Conservation (phyloP, 2,329 filamentous ascomycete species). For the Ramichloridium luteum region DNA sequence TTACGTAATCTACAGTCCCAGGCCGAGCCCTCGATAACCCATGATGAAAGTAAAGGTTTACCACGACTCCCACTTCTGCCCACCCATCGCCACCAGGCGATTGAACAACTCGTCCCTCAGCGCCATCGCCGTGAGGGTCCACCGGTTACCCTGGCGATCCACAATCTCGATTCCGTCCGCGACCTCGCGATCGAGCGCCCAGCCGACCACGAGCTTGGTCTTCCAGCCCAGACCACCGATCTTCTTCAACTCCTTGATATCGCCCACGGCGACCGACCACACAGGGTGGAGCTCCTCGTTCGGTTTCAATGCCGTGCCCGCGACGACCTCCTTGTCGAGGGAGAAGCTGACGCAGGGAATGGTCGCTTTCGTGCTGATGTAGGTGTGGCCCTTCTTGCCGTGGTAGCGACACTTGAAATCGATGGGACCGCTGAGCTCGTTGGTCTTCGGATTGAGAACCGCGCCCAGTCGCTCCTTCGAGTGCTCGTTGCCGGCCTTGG, state of each 20-base stretch:
- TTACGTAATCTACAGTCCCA: no score
- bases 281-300: slow-evolving; percentile 45
- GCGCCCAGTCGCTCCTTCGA: slow-evolving; percentile 63
- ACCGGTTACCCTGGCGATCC: slow-evolving; percentile 43
- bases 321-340: slow-evolving; percentile 37
- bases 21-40: no score
- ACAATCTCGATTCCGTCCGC: slow-evolving; percentile 61
- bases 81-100: slow-evolving; percentile 60
- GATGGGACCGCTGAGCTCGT: slow-evolving; percentile 49
- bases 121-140: slow-evolving; percentile 57
- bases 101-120: slow-evolving; percentile 72
- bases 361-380: slow-evolving; percentile 54
- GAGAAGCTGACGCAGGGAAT: slow-evolving; percentile 58
- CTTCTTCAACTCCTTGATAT: slow-evolving; percentile 65
- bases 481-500: slow-evolving; percentile 46
- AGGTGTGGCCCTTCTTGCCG: slow-evolving; percentile 60
- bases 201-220: slow-evolving; percentile 67
- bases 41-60: no score
- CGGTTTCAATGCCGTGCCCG: slow-evolving; percentile 20
- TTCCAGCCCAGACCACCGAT: slow-evolving; percentile 77
- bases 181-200: slow-evolving; percentile 62
- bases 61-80: slow-evolving; percentile 74
- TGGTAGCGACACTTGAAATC: slow-evolving; percentile 63
- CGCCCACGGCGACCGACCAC: slow-evolving; percentile 58
- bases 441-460: slow-evolving; percentile 38